Percentiles rank a stretch among this genome's conserved stretches.
These are phyloP conservation scores for Apophysomyces elegans DNA, from an alignment of 371 early-diverging fungal species.

Conservation along the genomic window DNA sequence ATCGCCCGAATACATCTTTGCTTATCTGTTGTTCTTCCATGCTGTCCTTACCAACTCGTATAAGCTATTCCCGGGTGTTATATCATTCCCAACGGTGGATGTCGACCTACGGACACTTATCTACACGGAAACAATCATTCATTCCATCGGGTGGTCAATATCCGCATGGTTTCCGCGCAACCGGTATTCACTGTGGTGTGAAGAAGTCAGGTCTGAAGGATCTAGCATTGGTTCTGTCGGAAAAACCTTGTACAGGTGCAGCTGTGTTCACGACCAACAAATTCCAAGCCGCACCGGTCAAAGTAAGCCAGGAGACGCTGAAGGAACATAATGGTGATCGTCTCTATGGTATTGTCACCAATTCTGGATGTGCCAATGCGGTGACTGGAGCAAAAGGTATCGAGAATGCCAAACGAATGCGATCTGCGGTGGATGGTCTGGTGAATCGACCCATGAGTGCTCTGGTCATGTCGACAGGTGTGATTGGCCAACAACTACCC, in stretches of 20 bases:
- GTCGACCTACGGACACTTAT: conserved; percentile 34
- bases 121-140: conserved; percentile 46
- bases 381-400: conserved; percentile 90
- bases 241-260: conserved; percentile 76
- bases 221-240: conserved; percentile 81
- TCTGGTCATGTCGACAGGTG: conserved; percentile 96
- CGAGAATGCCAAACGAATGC: conserved; percentile 79
- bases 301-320: conserved; percentile 71
- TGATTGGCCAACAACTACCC: conserved; percentile 91
- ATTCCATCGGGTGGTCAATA: conserved; percentile 62
- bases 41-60: background rate
- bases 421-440: conserved; percentile 55
- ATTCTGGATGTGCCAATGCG: conserved; percentile 96
- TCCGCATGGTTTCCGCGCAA: conserved; percentile 85
- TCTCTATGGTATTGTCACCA: conserved; percentile 77
- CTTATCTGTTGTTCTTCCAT: background rate
- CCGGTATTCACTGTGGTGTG: conserved; percentile 77
- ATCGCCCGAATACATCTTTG: background rate
- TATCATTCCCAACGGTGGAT: background rate
- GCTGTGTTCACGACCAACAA: conserved; percentile 93
- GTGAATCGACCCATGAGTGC: conserved; percentile 48
- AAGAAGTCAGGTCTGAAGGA: conserved; percentile 75
- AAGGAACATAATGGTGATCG: conserved; percentile 47
- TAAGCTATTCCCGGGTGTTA: background rate
- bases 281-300: conserved; percentile 93